phyloP scores from a whole-genome alignment of 805 yeast genomes.

The Candida adriatica region DNA sequence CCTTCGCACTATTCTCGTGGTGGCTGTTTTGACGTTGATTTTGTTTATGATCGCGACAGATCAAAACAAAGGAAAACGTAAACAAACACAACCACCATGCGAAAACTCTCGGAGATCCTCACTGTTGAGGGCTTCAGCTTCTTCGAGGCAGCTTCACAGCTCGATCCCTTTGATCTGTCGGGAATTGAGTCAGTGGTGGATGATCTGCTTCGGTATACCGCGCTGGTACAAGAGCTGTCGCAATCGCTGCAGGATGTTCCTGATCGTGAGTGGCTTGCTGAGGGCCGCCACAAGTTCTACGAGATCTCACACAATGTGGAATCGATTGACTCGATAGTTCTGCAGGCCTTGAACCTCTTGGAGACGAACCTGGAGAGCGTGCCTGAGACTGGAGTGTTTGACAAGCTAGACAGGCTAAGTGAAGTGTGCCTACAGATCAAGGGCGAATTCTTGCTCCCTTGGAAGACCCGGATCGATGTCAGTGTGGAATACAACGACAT shows the following conservation, averaged over 20 bases:
- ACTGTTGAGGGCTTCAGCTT: conserved; percentile 20
- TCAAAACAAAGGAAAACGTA: not conserved
- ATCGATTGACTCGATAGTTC: conserved; percentile 29
- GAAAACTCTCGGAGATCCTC: conserved; percentile 20
- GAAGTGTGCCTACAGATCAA: conserved; percentile 20
- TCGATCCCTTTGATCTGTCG: conserved; percentile 22
- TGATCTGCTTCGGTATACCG: conserved; percentile 17
- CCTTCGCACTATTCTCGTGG: no score
- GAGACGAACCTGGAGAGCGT: conserved; percentile 24
- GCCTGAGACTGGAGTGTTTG: conserved; percentile 24
- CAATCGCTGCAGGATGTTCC: conserved; percentile 1
- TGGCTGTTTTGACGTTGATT: no score
- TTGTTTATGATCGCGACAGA: no score
- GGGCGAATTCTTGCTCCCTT: conserved; percentile 22
- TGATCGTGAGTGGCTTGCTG: conserved; percentile 25
- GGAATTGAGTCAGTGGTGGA: conserved; percentile 15
- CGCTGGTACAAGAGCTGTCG: conserved; percentile 13
- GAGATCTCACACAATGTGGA: conserved; percentile 26
- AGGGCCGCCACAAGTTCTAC: conserved; percentile 27
- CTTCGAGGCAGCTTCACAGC: conserved; percentile 18
- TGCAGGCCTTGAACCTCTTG: conserved; percentile 29
- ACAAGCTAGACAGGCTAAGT: conserved; percentile 29
- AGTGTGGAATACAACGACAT: conserved; percentile 40
- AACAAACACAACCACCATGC: not conserved
- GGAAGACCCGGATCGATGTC: conserved; percentile 31